phyloP scores from a whole-genome alignment of 345 rosid species.

The Iberis pinnata region DNA sequence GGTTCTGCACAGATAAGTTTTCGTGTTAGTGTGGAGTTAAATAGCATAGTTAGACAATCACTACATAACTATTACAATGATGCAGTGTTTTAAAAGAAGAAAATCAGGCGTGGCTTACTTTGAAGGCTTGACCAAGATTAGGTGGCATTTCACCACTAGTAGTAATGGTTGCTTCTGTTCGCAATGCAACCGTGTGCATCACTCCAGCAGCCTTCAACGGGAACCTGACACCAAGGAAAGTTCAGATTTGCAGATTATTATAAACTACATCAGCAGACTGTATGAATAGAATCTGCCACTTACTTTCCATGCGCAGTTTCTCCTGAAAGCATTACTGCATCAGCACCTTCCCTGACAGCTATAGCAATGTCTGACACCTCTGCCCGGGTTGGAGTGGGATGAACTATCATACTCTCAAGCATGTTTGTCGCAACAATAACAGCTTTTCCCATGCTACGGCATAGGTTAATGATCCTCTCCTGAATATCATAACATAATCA shows the following conservation, averaged over 20 bases:
- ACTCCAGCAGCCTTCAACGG: conserved; percentile 96
- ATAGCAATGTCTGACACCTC: conserved; percentile 99
- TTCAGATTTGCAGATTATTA: conserved; percentile 7
- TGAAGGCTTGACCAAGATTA: conserved; percentile 78
- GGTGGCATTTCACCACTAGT: conserved; percentile 70
- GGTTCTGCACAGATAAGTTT: conserved; percentile 65
- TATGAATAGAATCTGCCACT: conserved; percentile 24
- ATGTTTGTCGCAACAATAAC: conserved; percentile 98
- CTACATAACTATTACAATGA: not conserved
- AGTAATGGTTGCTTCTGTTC: conserved; percentile 88
- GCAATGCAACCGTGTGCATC: conserved; percentile 89
- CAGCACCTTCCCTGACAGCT: conserved; percentile 97
- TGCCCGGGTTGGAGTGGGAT: conserved; percentile 96
- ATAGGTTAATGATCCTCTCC: conserved; percentile 84
- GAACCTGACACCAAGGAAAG: conserved; percentile 43
- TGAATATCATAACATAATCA: conserved; percentile 27
- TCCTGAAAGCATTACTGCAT: conserved; percentile 98
- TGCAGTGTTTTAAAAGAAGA: not conserved
- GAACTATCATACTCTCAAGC: conserved; percentile 99
- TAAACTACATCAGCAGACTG: not conserved
- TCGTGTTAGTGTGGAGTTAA: conserved; percentile 15
- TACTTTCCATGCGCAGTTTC: conserved; percentile 99
- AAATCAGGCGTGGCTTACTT: conserved; percentile 16
- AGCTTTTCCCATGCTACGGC: conserved; percentile 99
- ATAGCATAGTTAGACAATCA: not conserved